Conservation (phyloP, 2,329 filamentous ascomycete species). For the Paradendryphiella salina region DNA sequence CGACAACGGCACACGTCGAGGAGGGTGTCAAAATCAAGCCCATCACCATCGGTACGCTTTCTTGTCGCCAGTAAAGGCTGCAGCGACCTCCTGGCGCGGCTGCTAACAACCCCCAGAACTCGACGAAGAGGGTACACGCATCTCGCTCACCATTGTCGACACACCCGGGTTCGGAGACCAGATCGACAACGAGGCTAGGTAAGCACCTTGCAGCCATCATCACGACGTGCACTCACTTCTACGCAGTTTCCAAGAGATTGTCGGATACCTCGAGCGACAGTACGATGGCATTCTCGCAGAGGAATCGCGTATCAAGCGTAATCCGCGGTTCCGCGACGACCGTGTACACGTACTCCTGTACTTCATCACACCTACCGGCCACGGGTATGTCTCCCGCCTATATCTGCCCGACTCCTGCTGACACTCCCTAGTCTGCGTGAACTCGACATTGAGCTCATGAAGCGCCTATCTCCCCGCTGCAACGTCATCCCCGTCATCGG, state of each 20-base stretch:
- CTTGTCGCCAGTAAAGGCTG: not conserved
- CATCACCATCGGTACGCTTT: constrained; percentile 82
- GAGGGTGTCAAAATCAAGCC: constrained; percentile 99
- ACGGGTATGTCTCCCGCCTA: constrained; percentile 66
- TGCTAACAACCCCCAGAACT: constrained; percentile 60
- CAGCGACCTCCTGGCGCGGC: not conserved
- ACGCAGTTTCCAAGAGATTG: constrained; percentile 91
- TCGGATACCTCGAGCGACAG: constrained; percentile 97
- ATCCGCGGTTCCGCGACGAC: constrained; percentile 98
- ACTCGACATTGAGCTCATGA: constrained; percentile 99
- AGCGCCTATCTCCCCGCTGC: constrained; percentile 94
- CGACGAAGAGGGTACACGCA: constrained; percentile 97
- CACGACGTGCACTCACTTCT: constrained; percentile 20
- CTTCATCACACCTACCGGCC: constrained; percentile 98
- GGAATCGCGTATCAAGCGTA: constrained; percentile 99
- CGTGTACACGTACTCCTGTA: constrained; percentile 97
- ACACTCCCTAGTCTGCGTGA: constrained; percentile 75
- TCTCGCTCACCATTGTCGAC: constrained; percentile 97
- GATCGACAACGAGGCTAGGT: constrained; percentile 99
- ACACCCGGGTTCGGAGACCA: constrained; percentile 98
- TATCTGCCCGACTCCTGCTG: constrained; percentile 12
- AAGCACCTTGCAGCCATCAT: constrained; percentile 37
- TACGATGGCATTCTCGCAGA: constrained; percentile 99
- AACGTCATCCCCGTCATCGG: constrained; percentile 99
- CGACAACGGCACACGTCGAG: constrained; percentile 84